Percentiles rank a stretch among this genome's conserved stretches.
Evolutionary conservation across 257 asterid genomes (phyloP).

Genomic region (Nicotiana benthamiana): DNA sequence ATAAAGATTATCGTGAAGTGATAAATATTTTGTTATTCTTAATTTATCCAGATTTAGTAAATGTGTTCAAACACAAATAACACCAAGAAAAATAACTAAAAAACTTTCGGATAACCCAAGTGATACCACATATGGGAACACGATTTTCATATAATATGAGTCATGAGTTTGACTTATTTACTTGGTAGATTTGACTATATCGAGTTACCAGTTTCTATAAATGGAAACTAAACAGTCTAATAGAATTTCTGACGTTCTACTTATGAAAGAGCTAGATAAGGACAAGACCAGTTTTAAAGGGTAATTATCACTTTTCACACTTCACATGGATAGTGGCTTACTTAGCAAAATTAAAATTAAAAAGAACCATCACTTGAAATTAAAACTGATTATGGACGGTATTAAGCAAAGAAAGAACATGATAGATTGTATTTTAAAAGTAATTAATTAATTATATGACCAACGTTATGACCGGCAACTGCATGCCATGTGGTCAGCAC

Average conservation of each 20-base stretch:
- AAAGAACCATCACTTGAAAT: background rate
- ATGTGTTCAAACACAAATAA: too few relatives aligned
- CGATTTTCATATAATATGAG: too few relatives aligned
- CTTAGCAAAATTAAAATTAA: background rate
- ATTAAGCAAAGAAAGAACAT: conserved; percentile 19
- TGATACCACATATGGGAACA: too few relatives aligned
- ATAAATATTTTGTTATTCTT: too few relatives aligned
- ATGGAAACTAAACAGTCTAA: background rate
- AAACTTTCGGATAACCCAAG: too few relatives aligned
- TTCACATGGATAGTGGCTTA: background rate
- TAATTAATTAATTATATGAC: background rate
- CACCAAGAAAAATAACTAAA: too few relatives aligned
- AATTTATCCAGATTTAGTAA: too few relatives aligned
- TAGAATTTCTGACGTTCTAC: background rate
- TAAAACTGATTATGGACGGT: conserved; percentile 10
- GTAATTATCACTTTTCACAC: background rate
- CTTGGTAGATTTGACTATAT: background rate
- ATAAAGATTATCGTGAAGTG: too few relatives aligned
- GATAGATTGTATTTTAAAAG: background rate
- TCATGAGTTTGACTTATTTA: background rate
- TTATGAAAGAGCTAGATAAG: background rate
- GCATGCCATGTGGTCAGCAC: conserved; percentile 16
- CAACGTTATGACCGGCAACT: conserved; percentile 1
- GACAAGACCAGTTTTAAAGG: background rate
- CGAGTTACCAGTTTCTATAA: background rate